Base-by-base conservation (phyloP, 2,329 filamentous ascomycete genomes). In the Aspergillus ibericus region DNA sequence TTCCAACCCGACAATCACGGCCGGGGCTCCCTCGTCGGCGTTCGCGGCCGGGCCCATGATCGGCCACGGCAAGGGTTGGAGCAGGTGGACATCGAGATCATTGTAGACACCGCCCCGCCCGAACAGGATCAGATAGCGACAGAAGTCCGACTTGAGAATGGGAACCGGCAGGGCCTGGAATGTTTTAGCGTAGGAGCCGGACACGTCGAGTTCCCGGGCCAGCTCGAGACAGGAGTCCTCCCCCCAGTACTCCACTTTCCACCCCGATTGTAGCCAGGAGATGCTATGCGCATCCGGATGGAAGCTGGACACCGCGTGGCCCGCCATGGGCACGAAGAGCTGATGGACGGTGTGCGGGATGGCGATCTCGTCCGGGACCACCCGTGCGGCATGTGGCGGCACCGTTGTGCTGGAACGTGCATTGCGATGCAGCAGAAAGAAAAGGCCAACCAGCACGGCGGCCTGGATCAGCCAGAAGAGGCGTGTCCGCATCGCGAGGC, bases 211-310 rank as follows among this genome's bases (percentile, higher is more conserved):
- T 5, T 50, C 54, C 15, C 12, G 54, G 4, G 54, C 44, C 1
- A 56, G 46, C 16, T 56, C 20, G 15, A 25, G 32, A n/a, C 54
- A 56, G 6, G 54, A 46, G 15, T 18, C 35, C 9, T 56, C 54
- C 10, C 44, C 18, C 54, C 54, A 56, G 35, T 56, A 56, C 46
- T 56, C 54, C 32, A 56, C 34, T 6, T 56, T 56, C 54, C 54
- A 56, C 15, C 54, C 54, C 22, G 54, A 56, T 15, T 56, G 54
- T 34, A 38, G 54, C 54, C 54, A 56, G 5, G 54, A 56, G n/a
- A 34, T 42, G 22, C 32, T 49, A 18, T 56, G 54, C 6, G 7
- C 15, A 16, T n/a, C 36, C 15, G 35, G 54, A 8, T 25, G 13
- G 29, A 56, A 56, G 18, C 18, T 15, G 8, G 46, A 51, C 8